These are phyloP conservation scores for Alternaria sp. DNA, from an alignment of 2,329 filamentous ascomycete species.

Conservation along the genomic window DNA sequence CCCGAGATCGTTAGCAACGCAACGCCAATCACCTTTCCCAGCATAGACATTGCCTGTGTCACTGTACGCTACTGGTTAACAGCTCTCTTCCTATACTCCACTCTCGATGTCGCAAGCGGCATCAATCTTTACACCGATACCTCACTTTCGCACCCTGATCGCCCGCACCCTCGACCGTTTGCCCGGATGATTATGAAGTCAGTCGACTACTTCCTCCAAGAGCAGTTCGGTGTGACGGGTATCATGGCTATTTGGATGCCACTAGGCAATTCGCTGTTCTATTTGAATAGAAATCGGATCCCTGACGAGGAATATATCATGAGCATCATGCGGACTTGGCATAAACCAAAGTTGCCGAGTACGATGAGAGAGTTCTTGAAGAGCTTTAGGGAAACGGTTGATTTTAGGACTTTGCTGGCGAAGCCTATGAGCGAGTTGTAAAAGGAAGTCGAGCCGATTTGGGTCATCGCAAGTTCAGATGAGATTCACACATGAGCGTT, in stretches of 20 bases:
- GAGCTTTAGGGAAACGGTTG: constrained; percentile 21
- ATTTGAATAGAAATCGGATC: constrained; percentile 17
- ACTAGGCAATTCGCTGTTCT: constrained; percentile 27
- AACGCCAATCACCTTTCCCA: constrained; percentile 21
- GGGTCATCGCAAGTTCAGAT: not conserved
- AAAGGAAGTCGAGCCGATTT: not conserved
- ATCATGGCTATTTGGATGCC: constrained; percentile 28
- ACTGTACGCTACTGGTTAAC: constrained; percentile 35
- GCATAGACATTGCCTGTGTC: constrained; percentile 22
- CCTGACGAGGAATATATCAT: constrained; percentile 22
- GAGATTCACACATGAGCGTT: not conserved
- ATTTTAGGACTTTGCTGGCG: constrained; percentile 1
- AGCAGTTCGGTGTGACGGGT: constrained; percentile 27
- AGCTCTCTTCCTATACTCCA: constrained; percentile 28
- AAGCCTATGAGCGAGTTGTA: not conserved
- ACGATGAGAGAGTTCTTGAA: constrained; percentile 29
- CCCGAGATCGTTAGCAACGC: constrained; percentile 15
- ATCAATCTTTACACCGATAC: constrained; percentile 12
- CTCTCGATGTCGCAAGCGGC: constrained; percentile 20
- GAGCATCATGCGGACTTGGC: constrained; percentile 18
- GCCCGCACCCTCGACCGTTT: constrained; percentile 29
- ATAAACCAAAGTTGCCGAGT: constrained; percentile 22
- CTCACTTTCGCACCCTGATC: constrained; percentile 12
- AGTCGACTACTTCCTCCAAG: constrained; percentile 31
- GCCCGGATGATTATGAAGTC: constrained; percentile 32